Base-by-base conservation (phyloP, 164 flowering plant species). In the Aristolochia fimbriata region DNA sequence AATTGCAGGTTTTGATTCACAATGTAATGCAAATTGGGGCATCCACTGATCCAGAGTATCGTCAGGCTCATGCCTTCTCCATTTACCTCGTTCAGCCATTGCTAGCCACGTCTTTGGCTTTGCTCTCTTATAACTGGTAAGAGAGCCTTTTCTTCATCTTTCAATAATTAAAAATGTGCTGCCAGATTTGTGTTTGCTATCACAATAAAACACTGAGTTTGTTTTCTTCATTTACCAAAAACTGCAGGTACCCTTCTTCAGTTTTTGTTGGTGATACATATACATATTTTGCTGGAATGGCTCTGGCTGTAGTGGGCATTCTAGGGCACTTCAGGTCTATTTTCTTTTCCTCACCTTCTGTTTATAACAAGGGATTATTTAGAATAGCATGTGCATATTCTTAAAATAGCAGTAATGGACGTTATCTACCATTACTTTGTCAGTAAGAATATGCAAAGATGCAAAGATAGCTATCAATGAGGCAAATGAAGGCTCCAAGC, bases 261-360 rank as follows among this genome's bases (percentile, higher is more conserved):
- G 97, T 90, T 69, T 93, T 93, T 79, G 97, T 93, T 69, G 98
- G 98, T 59, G 98, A 93, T 64, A 93, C 98, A 16, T 93, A 78
- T 71, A 93, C 98, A 50, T 86, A 84, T 81, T 93, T 93, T 73
- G 97, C 98, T 71, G 97, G 98, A 59, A 93, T 93, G 98, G 80
- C 98, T 13, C 75, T 93, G 94, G 98, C 97, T 60, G 98, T 93
- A 17, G 87, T 68, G 57, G 98, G 97, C 62, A 90, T 93, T 72
- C 77, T 90, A 51, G 98, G 95, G 57, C 98, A 93, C 73, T 93
- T 77, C 68, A 93, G 97, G 98, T 92, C 37, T 51, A 73, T 58
- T 70, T 47, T 31, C 50, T 19, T 59, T 54, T 55, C 16, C 33
- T 16, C 17, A 1, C 27, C 43, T 55, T 55, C 9, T 27, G 17